These are phyloP conservation scores for Dactylellina parvicollis DNA, from an alignment of 2,329 filamentous ascomycete genomes.

Conservation along the genomic window DNA sequence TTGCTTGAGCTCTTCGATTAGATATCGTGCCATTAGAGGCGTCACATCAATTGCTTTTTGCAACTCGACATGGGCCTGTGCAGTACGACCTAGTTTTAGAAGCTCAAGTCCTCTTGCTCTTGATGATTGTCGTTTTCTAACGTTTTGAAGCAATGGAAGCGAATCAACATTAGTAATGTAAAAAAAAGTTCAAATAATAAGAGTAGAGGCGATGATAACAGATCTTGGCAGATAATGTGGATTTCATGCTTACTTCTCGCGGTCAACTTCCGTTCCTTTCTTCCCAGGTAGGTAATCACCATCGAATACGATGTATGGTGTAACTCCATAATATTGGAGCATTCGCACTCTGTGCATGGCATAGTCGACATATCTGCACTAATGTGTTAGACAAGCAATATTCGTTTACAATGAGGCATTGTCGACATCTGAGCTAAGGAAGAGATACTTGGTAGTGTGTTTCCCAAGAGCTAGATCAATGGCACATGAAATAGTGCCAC, in stretches of 20 bases:
- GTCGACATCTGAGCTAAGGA: background rate
- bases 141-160: background rate
- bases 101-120: slow-evolving; percentile 78
- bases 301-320: slow-evolving; percentile 95
- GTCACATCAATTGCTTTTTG: slow-evolving; percentile 97
- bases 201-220: background rate
- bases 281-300: slow-evolving; percentile 96
- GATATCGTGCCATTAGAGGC: slow-evolving; percentile 88
- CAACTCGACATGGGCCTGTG: slow-evolving; percentile 83
- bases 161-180: background rate
- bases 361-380: slow-evolving; percentile 81
- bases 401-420: too few species aligned
- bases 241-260: slow-evolving; percentile 50
- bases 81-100: slow-evolving; percentile 79
- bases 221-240: too few species aligned
- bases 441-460: slow-evolving; percentile 79
- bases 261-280: slow-evolving; percentile 80
- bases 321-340: slow-evolving; percentile 91
- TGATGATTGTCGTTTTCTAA: slow-evolving; percentile 30
- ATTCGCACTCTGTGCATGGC: slow-evolving; percentile 90
- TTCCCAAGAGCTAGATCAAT: slow-evolving; percentile 88
- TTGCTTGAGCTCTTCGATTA: slow-evolving; percentile 91
- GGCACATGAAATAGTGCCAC: slow-evolving; percentile 88
- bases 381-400: too few species aligned
- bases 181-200: background rate